Conservation (phyloP, 805 yeast species). For the Candida cerambycidarum region DNA sequence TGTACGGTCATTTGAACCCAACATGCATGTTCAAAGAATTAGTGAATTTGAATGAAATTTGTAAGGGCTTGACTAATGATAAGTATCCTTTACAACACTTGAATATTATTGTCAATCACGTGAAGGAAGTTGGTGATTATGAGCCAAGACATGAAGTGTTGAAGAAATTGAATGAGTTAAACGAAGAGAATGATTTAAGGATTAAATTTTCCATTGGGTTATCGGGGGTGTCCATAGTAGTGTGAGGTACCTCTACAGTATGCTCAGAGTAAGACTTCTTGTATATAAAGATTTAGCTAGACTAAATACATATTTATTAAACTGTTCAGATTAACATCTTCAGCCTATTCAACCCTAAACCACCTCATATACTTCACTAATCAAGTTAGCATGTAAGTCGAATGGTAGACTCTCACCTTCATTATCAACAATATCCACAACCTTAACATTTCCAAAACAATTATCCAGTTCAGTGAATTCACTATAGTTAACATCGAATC, state of each 20-base stretch:
- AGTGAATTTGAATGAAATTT: slow-evolving; percentile 19
- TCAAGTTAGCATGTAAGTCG: slow-evolving; percentile 58
- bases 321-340: too few species aligned
- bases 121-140: slow-evolving; percentile 35
- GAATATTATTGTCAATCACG: slow-evolving; percentile 48
- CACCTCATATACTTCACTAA: slow-evolving; percentile 55
- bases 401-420: slow-evolving; percentile 64
- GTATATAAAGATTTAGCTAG: slow-evolving; percentile 1
- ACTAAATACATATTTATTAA: slow-evolving; percentile 13
- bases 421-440: slow-evolving; percentile 56
- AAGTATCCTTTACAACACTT: slow-evolving; percentile 42
- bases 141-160: slow-evolving; percentile 65
- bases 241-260: slow-evolving; percentile 3
- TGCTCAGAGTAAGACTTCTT: slow-evolving; percentile 14
- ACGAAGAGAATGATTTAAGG: slow-evolving; percentile 36
- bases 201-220: slow-evolving; percentile 52
- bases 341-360: slow-evolving; percentile 23
- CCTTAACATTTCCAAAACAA: slow-evolving; percentile 66
- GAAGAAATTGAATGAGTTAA: slow-evolving; percentile 45
- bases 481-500: slow-evolving; percentile 52
- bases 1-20: slow-evolving; percentile 86
- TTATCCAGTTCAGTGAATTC: slow-evolving; percentile 38
- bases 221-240: slow-evolving; percentile 48
- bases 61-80: slow-evolving; percentile 5
- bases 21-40: slow-evolving; percentile 59